phyloP scores from a whole-genome alignment of 768 basidiomycete genomes.

The Amyloporia xantha region DNA sequence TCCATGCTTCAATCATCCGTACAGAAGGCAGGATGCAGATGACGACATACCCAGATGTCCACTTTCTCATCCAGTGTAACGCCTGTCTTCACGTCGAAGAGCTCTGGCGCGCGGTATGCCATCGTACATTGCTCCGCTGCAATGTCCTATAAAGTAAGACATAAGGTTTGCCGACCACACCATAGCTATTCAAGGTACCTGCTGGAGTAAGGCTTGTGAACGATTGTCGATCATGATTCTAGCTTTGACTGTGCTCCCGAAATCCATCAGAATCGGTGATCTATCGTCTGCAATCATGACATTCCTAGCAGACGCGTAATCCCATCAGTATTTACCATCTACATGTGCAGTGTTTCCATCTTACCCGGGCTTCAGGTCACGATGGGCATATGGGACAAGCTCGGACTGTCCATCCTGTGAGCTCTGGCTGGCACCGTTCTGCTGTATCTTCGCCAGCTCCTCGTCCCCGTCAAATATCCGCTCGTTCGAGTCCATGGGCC shows the following conservation, averaged over 20 bases:
- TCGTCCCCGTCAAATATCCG: constrained; percentile 79
- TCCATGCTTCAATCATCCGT: neutral
- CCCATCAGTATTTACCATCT: too few species aligned
- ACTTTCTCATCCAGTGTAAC: constrained; percentile 86
- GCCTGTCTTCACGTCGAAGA: constrained; percentile 96
- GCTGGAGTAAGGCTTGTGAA: constrained; percentile 83
- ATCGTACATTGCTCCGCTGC: constrained; percentile 98
- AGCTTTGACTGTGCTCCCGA: constrained; percentile 88
- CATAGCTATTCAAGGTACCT: constrained; percentile 41
- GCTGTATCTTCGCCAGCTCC: constrained; percentile 43
- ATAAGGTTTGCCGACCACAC: too few species aligned
- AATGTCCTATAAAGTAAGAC: constrained; percentile 53
- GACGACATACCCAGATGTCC: constrained; percentile 85
- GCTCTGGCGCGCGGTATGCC: constrained; percentile 96
- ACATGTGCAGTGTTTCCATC: constrained; percentile 22
- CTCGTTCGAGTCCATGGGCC: constrained; percentile 44
- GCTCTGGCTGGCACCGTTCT: constrained; percentile 29
- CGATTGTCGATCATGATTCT: constrained; percentile 76
- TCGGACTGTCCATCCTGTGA: constrained; percentile 37
- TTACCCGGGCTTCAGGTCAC: constrained; percentile 95
- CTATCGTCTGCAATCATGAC: constrained; percentile 96
- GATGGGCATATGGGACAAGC: constrained; percentile 87
- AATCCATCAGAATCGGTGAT: constrained; percentile 94
- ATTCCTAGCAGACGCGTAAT: constrained; percentile 47
- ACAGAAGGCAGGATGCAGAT: neutral